Percentiles rank a stretch among this genome's conserved stretches.
Evolutionary conservation across 371 early-diverging fungal genomes (phyloP).

Genomic region (Smittium mucronatum): DNA sequence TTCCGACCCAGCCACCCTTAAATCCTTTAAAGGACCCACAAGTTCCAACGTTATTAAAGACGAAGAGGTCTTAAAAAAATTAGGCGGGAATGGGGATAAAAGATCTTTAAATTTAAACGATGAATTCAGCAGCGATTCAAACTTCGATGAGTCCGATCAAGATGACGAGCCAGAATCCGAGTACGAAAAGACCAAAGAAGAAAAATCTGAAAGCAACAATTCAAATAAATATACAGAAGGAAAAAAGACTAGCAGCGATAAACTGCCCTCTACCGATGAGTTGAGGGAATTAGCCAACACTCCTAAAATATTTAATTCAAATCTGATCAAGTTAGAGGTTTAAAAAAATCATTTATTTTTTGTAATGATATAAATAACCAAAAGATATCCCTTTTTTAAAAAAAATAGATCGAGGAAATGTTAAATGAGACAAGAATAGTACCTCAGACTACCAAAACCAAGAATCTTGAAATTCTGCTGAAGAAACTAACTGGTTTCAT

Average conservation of each 20-base stretch:
- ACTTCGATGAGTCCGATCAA: not conserved
- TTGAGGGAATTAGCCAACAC: conserved; percentile 70
- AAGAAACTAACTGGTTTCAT: conserved; percentile 42
- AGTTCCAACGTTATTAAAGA: no score
- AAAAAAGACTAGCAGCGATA: not conserved
- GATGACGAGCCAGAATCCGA: not conserved
- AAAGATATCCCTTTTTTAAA: no score
- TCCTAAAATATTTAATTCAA: conserved; percentile 71
- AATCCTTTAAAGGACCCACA: no score
- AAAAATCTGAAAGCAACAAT: not conserved
- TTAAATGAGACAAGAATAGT: conserved; percentile 53
- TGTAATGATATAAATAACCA: no score
- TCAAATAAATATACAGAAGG: not conserved
- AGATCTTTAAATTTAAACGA: not conserved
- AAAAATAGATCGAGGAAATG: conserved; percentile 69
- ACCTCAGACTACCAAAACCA: conserved; percentile 42
- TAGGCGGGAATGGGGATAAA: not conserved
- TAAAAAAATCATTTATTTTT: no score
- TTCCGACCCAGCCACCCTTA: no score
- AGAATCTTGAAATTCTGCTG: conserved; percentile 58
- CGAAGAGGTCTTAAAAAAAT: no score
- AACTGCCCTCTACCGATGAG: conserved; percentile 61
- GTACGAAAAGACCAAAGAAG: not conserved
- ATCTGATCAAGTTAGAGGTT: conserved; percentile 76
- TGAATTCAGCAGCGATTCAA: no score